Evolutionary conservation across 441 rosid genomes (phyloP), one percentile per base, ranked within the genome.

Genomic region (Rhodomyrtus psidioides): DNA sequence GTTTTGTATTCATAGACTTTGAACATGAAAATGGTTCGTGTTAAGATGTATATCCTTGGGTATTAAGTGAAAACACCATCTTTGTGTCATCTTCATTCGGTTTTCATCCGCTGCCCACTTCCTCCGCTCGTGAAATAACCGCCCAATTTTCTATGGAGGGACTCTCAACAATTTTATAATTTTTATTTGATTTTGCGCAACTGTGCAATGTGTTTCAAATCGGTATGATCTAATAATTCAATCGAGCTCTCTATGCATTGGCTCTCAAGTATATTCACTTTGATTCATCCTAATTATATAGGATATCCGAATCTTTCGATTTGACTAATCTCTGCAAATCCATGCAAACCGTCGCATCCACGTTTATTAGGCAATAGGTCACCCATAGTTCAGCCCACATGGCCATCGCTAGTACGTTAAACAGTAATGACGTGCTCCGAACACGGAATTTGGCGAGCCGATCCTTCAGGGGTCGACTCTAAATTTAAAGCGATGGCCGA

Each of bases 221-320:
- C 4, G 12, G 21, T 53, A 8, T 7, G 0, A 26, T 55, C 26
- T 21, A 19, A 55, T 55, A 23, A 12, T 55, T 21, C 58, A 23
- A 55, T 23, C n/a, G n/a, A 23, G 58, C 58, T 55, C 12, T 55
- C 23, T 23, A 23, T 23, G 14, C 59, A 56, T 56, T 26, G n/a
- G 12, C 6, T 24, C 26, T 28, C 76, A 30, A 30, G 30, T 34
- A 65, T 65, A 34, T 30, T 12, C 26, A 30, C 42, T 34, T 14
- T 34, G 10, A 17, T 65, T 30, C 19, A 21, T 7, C 13, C 0
- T 8, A 17, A 8, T 1, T 6, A 62, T 16, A 0, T 8, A 1
- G 6, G 12, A 62, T 30, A 17, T 19, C 21, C 12, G 4, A 65
- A 65, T 1, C 26, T 65, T 65, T 62, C 1, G 1, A 1, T 34